These are phyloP conservation scores for Sparassis latifolia DNA, from an alignment of 1,284 basidiomycete species.

Conservation along the genomic window DNA sequence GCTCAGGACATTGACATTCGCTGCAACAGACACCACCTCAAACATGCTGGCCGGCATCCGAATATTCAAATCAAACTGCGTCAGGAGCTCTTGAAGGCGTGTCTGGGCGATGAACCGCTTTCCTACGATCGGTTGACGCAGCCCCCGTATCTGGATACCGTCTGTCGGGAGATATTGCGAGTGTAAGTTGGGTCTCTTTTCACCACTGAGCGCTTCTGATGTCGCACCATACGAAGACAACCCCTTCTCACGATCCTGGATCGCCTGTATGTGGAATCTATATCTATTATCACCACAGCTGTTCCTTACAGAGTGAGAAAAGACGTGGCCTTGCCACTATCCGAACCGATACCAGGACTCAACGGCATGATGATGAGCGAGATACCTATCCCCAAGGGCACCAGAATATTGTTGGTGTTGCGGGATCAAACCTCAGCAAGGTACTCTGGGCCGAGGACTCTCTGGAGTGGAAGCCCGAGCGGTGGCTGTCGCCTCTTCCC, in stretches of 20 bases:
- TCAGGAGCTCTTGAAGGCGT: too few relatives aligned
- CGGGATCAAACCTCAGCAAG: conserved; percentile 32
- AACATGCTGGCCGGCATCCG: too few relatives aligned
- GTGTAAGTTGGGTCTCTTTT: background rate
- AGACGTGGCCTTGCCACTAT: conserved; percentile 49
- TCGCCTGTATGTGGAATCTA: background rate
- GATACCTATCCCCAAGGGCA: conserved; percentile 40
- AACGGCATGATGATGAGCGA: conserved; percentile 31
- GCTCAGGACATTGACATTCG: too few relatives aligned
- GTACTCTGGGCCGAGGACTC: conserved; percentile 8
- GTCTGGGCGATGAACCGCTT: background rate
- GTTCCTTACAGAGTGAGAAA: conserved; percentile 15
- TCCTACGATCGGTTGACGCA: conserved; percentile 9
- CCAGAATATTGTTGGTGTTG: conserved; percentile 33
- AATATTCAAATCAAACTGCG: too few relatives aligned
- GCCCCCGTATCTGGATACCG: conserved; percentile 11
- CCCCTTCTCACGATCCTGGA: conserved; percentile 3
- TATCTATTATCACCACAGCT: background rate
- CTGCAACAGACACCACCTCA: too few relatives aligned
- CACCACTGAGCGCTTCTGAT: background rate
- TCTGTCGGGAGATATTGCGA: conserved; percentile 11
- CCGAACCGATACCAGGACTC: conserved; percentile 31
- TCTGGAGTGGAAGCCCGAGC: conserved; percentile 9
- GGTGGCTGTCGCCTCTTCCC: conserved; percentile 11
- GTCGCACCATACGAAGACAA: background rate